Conservation (phyloP, 768 basidiomycete species). For the Russula earlei region DNA sequence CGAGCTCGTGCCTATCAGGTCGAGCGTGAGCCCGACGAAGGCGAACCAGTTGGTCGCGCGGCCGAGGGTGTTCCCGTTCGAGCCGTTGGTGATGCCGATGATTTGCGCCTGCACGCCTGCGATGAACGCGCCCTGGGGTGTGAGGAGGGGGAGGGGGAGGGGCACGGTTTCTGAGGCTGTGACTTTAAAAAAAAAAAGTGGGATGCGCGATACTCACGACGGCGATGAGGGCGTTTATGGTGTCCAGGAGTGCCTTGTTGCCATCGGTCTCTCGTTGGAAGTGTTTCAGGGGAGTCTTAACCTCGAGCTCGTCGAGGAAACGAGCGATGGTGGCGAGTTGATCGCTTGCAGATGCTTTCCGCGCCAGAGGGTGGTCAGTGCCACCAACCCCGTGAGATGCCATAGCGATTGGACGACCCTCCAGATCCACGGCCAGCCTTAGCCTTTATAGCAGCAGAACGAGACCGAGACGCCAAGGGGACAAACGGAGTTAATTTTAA, state of each 20-base stretch:
- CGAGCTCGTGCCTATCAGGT: conserved; percentile 15
- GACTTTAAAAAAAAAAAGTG: no score
- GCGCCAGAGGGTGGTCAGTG: background rate
- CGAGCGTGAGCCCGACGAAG: conserved; percentile 19
- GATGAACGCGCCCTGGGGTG: conserved; percentile 16
- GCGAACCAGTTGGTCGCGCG: conserved; percentile 13
- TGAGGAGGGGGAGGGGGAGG: no score
- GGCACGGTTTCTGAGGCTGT: no score
- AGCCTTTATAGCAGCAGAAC: background rate
- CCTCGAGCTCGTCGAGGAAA: conserved; percentile 8
- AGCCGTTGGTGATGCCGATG: background rate
- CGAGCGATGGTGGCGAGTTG: background rate
- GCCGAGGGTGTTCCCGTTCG: background rate
- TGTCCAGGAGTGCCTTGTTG: conserved; percentile 13
- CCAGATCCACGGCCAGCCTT: background rate
- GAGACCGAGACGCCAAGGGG: background rate
- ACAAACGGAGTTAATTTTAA: background rate
- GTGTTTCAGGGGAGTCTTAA: background rate
- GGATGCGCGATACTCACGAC: background rate
- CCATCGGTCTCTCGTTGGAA: conserved; percentile 4
- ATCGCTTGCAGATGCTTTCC: background rate
- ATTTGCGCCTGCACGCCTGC: conserved; percentile 18
- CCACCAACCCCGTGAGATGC: background rate
- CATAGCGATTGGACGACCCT: background rate
- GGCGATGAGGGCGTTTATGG: conserved; percentile 13